Conservation (phyloP, 441 rosid species). For the Eutrema salsugineum region DNA sequence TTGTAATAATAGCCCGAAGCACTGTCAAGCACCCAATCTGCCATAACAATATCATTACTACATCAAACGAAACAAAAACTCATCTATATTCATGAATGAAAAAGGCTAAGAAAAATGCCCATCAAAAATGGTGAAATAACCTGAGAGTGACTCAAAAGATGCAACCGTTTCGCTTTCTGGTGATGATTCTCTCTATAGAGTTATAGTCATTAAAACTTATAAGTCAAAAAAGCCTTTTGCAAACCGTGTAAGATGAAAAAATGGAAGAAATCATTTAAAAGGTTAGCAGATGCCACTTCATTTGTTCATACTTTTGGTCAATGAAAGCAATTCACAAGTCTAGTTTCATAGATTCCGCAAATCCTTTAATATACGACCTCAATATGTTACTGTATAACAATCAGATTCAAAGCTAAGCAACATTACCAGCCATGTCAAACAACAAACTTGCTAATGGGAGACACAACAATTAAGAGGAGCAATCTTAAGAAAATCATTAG, state of each 20-base stretch:
- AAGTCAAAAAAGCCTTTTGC: slow-evolving; percentile 20
- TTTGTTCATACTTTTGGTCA: neutral
- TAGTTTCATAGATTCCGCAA: neutral
- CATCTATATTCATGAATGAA: neutral
- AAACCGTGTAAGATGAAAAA: neutral
- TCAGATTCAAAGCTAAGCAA: slow-evolving; percentile 13
- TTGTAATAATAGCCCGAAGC: slow-evolving; percentile 74
- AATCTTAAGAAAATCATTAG: neutral
- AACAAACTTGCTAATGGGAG: slow-evolving; percentile 2
- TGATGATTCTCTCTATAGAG: slow-evolving; percentile 21
- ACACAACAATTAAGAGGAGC: neutral
- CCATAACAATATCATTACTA: slow-evolving; percentile 21
- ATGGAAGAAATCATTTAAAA: neutral
- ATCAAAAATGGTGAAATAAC: slow-evolving; percentile 21
- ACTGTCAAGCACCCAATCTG: slow-evolving; percentile 76
- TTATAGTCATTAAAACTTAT: slow-evolving; percentile 16
- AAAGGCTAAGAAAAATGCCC: neutral
- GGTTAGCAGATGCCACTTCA: neutral
- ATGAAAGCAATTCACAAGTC: neutral
- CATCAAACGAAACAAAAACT: neutral
- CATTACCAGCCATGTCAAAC: neutral
- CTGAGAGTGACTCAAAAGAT: slow-evolving; percentile 31
- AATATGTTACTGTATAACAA: neutral
- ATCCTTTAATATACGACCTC: neutral
- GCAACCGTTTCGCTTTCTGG: slow-evolving; percentile 14